Conservation (phyloP, 805 yeast genomes). For the Pichia heedii region DNA sequence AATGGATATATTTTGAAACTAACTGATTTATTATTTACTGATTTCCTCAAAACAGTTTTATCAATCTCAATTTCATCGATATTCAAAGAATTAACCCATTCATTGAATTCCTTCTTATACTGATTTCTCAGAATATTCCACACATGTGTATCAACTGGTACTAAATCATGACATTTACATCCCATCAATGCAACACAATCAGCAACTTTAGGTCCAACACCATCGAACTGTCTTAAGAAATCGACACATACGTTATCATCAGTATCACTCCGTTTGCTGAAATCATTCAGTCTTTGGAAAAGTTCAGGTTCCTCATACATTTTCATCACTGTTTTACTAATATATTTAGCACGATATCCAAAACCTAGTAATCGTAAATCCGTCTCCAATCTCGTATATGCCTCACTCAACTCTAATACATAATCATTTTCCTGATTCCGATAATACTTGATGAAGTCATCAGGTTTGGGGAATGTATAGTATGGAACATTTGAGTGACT, state of each 20-base stretch:
- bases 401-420: neutral
- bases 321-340: conserved; percentile 62
- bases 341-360: conserved; percentile 89
- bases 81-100: conserved; percentile 73
- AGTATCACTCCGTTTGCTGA: conserved; percentile 27
- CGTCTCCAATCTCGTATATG: conserved; percentile 15
- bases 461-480: conserved; percentile 70
- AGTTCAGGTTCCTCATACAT: conserved; percentile 34
- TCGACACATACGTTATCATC: conserved; percentile 39
- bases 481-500: conserved; percentile 45
- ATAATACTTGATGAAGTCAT: conserved; percentile 27
- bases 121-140: conserved; percentile 81
- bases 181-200: conserved; percentile 95
- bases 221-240: conserved; percentile 56
- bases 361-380: conserved; percentile 49
- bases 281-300: conserved; percentile 27
- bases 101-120: conserved; percentile 43
- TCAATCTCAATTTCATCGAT: conserved; percentile 22
- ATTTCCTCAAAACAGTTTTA: conserved; percentile 4
- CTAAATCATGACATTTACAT: conserved; percentile 73
- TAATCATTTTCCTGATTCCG: neutral
- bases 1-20: conserved; percentile 39
- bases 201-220: conserved; percentile 97
- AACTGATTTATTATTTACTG: conserved; percentile 9
- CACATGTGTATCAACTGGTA: conserved; percentile 95